Evolutionary conservation across 2,329 filamentous ascomycete genomes (phyloP).

Genomic region (Pseudocercospora fuligena): DNA sequence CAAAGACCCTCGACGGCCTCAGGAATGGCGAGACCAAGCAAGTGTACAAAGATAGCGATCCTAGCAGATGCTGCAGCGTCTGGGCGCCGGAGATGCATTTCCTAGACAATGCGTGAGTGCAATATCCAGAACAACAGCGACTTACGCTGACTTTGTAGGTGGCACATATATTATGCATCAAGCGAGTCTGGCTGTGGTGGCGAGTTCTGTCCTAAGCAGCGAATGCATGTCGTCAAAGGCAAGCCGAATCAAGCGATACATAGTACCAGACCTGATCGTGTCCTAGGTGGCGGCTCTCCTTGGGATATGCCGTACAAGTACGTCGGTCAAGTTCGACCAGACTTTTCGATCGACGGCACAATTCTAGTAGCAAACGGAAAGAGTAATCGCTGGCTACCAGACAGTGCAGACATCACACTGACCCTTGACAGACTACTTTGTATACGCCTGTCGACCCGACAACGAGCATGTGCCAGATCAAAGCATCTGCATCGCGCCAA

Average conservation of each 20-base stretch:
- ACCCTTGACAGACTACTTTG: slow-evolving; percentile 10
- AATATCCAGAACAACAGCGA: background rate
- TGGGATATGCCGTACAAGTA: slow-evolving; percentile 13
- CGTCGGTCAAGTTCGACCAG: slow-evolving; percentile 12
- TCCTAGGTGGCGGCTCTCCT: background rate
- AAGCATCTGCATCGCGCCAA: slow-evolving; percentile 12
- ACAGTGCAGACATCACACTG: background rate
- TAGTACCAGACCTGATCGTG: background rate
- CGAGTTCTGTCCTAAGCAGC: background rate
- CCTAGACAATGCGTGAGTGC: slow-evolving; percentile 1
- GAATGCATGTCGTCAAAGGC: slow-evolving; percentile 13
- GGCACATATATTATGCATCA: slow-evolving; percentile 15
- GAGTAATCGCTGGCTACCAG: background rate
- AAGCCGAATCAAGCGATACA: background rate
- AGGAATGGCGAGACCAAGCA: slow-evolving; percentile 8
- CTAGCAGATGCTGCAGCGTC: slow-evolving; percentile 10
- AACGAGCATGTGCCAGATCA: slow-evolving; percentile 3
- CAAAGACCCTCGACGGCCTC: slow-evolving; percentile 12
- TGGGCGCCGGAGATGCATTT: slow-evolving; percentile 16
- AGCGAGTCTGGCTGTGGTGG: background rate
- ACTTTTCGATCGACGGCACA: slow-evolving; percentile 13
- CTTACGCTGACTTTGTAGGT: slow-evolving; percentile 1
- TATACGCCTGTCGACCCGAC: slow-evolving; percentile 8
- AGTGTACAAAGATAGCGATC: slow-evolving; percentile 9
- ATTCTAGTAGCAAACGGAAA: slow-evolving; percentile 10